A percentile compares a stretch with the other conserved stretches of the same genome.
These are phyloP conservation scores for Saitozyma sp. DNA, from an alignment of 768 basidiomycete genomes.

Conservation along the genomic window DNA sequence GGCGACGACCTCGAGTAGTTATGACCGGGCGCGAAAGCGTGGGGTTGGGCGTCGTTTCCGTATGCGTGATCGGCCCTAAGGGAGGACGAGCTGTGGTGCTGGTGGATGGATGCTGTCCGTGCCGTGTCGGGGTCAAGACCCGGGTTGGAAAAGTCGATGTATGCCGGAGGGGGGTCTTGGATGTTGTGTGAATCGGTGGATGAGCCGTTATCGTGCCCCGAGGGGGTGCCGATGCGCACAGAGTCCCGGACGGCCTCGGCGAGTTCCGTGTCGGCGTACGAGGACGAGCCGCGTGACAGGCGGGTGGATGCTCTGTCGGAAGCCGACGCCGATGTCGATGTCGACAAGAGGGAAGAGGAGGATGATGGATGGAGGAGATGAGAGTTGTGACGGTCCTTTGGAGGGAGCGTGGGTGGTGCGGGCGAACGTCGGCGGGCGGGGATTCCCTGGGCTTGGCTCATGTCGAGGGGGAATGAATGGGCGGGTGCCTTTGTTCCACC, in stretches of 20 bases:
- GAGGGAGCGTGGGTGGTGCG: neutral
- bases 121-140: neutral
- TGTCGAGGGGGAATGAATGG: neutral
- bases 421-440: too few relatives aligned
- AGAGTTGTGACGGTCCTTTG: neutral
- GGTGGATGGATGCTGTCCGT: neutral
- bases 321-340: neutral
- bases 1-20: constrained; percentile 12
- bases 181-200: constrained; percentile 1
- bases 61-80: neutral
- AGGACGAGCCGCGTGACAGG: neutral
- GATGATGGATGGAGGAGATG: neutral
- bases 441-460: neutral
- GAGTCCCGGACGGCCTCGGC: constrained; percentile 23
- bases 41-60: too few relatives aligned
- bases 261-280: constrained; percentile 5
- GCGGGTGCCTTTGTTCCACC: too few relatives aligned
- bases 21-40: constrained; percentile 4
- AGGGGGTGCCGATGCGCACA: constrained; percentile 19
- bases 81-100: constrained; percentile 2
- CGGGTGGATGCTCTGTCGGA: neutral
- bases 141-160: neutral
- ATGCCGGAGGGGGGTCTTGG: constrained; percentile 10
- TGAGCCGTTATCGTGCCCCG: constrained; percentile 2
- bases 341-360: neutral